Evolutionary conservation across 352 stramenopile species (phyloP).

Genomic region (Phytophthora kernoviae): DNA sequence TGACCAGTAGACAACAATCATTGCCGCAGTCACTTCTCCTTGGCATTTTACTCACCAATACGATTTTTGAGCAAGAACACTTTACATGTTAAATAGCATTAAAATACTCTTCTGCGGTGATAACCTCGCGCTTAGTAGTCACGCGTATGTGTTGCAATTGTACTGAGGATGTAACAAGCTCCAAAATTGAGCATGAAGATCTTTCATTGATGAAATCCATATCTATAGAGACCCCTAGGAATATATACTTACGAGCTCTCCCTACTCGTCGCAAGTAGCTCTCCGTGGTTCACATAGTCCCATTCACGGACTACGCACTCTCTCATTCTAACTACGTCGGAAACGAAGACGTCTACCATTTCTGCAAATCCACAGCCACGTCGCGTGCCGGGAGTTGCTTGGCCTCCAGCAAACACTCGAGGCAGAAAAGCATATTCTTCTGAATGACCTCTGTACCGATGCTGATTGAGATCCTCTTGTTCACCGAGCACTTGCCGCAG

Average conservation of each 20-base stretch:
- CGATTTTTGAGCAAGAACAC: too few relatives aligned
- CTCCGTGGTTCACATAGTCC: constrained; percentile 8
- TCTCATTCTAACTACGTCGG: constrained; percentile 26
- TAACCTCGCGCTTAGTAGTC: background rate
- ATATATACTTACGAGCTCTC: constrained; percentile 25
- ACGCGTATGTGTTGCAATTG: background rate
- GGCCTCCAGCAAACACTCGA: constrained; percentile 47
- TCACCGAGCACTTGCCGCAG: constrained; percentile 48
- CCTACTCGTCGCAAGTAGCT: constrained; percentile 15
- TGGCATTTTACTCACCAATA: too few relatives aligned
- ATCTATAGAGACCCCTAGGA: constrained; percentile 31
- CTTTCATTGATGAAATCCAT: constrained; percentile 29
- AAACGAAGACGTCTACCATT: constrained; percentile 20
- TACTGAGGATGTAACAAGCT: background rate
- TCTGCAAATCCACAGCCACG: constrained; percentile 38
- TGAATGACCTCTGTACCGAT: constrained; percentile 40
- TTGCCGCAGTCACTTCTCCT: too few relatives aligned
- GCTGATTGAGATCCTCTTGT: constrained; percentile 48
- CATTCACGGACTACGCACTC: constrained; percentile 24
- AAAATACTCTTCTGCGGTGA: background rate
- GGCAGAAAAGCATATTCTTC: constrained; percentile 48
- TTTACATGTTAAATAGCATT: too few relatives aligned
- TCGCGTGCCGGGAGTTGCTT: constrained; percentile 39
- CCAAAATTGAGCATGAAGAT: constrained; percentile 14
- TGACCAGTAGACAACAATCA: too few relatives aligned